phyloP scores from a whole-genome alignment of 208 protist species.

The Trypanosomatidae sp. region DNA sequence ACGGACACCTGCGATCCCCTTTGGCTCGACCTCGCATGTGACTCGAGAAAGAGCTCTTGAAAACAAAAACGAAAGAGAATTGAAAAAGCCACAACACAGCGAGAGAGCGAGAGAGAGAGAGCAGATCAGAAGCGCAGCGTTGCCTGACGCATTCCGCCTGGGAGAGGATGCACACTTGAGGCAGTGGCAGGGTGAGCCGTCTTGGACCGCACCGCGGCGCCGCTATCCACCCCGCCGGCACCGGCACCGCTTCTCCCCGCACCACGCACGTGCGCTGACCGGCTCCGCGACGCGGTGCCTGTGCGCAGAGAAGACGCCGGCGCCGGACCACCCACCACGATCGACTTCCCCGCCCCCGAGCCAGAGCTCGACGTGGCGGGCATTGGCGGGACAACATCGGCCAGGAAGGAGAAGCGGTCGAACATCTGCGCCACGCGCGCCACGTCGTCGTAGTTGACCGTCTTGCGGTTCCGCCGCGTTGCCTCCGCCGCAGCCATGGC shows the following conservation, averaged over 20 bases:
- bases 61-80: no score
- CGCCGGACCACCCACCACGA: slow-evolving; percentile 15
- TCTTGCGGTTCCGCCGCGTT: slow-evolving; percentile 45
- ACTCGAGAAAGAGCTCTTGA: no score
- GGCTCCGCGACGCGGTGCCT: no score
- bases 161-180: background rate
- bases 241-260: background rate
- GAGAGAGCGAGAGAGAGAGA: no score
- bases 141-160: slow-evolving; percentile 24
- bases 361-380: background rate
- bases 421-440: slow-evolving; percentile 51
- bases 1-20: no score
- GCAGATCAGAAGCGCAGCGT: slow-evolving; percentile 37
- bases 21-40: no score
- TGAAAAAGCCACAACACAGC: no score
- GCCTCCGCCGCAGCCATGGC: slow-evolving; percentile 49
- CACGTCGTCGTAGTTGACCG: slow-evolving; percentile 71
- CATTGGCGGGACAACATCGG: slow-evolving; percentile 50
- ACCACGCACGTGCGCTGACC: no score
- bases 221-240: no score
- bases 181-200: slow-evolving; percentile 15
- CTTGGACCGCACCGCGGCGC: slow-evolving; percentile 5
- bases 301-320: background rate
- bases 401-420: slow-evolving; percentile 72
- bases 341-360: slow-evolving; percentile 4